Percentiles rank a stretch among this genome's conserved stretches.
Conservation (phyloP, 2,329 filamentous ascomycete species). For the Paradendryphiella salina region DNA sequence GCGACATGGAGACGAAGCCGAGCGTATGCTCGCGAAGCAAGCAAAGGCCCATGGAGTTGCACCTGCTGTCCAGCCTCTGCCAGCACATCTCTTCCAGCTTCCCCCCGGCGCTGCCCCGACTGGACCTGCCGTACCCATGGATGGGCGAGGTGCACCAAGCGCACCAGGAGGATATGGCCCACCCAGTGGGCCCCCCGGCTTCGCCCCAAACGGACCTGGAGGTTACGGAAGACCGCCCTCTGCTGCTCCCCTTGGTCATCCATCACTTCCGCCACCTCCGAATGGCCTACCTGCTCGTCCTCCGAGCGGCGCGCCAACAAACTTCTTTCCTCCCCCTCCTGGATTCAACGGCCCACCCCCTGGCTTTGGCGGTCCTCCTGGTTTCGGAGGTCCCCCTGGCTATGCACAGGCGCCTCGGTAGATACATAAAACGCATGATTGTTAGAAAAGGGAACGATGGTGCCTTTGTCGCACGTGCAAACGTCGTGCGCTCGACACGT, state of each 20-base stretch:
- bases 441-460: not conserved
- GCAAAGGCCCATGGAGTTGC: conserved; percentile 93
- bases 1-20: conserved; percentile 90
- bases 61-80: conserved; percentile 74
- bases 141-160: conserved; percentile 43
- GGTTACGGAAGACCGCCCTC: conserved; percentile 29
- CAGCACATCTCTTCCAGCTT: conserved; percentile 68
- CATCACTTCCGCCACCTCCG: conserved; percentile 63
- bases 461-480: not conserved
- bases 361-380: conserved; percentile 29
- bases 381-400: conserved; percentile 19
- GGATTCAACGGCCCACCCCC: conserved; percentile 28
- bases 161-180: conserved; percentile 45
- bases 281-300: conserved; percentile 67
- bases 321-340: conserved; percentile 35
- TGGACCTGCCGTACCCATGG: conserved; percentile 45
- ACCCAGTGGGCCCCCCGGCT: conserved; percentile 49
- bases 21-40: conserved; percentile 86
- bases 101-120: conserved; percentile 34
- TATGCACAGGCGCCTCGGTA: conserved; percentile 17
- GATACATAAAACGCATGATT: not conserved
- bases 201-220: conserved; percentile 20
- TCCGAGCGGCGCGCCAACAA: conserved; percentile 65
- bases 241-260: conserved; percentile 29
- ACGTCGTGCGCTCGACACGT: not conserved